A percentile compares a stretch with the other conserved stretches of the same genome.
Evolutionary conservation across 1,139 yeast species (phyloP).

Genomic region (Kazachstania sp.): DNA sequence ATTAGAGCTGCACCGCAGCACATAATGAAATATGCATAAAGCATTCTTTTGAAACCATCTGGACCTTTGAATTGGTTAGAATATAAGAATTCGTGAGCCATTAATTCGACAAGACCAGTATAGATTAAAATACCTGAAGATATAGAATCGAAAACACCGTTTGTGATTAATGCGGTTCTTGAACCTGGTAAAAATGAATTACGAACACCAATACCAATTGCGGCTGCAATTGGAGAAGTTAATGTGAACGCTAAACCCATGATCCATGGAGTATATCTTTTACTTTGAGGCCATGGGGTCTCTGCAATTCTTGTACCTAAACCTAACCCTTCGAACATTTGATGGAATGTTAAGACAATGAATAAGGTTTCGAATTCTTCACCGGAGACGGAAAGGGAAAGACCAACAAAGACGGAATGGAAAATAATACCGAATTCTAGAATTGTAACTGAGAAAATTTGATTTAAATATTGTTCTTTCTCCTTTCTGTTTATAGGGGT

Average conservation of each 20-base stretch:
- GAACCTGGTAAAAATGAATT: constrained; percentile 57
- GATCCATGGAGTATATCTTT: constrained; percentile 48
- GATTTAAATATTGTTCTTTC: constrained; percentile 27
- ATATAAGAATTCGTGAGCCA: constrained; percentile 83
- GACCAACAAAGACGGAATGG: constrained; percentile 75
- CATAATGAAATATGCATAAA: constrained; percentile 36
- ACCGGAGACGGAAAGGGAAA: constrained; percentile 65
- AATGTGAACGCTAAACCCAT: constrained; percentile 53
- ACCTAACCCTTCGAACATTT: constrained; percentile 88
- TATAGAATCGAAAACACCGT: constrained; percentile 73
- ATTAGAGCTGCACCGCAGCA: constrained; percentile 69
- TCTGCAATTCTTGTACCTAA: constrained; percentile 78
- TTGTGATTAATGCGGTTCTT: constrained; percentile 55
- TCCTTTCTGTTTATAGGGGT: constrained; percentile 30
- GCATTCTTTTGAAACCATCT: constrained; percentile 33
- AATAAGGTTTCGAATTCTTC: constrained; percentile 70
- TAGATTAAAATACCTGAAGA: constrained; percentile 81
- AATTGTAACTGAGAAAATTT: constrained; percentile 47
- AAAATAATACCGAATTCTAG: constrained; percentile 74
- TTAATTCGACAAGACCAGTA: constrained; percentile 77
- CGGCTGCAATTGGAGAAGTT: constrained; percentile 79
- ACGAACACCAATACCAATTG: constrained; percentile 80
- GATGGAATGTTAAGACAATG: constrained; percentile 80
- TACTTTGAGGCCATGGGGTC: constrained; percentile 48
- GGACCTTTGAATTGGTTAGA: constrained; percentile 48